Evolutionary conservation across 2,329 filamentous ascomycete genomes (phyloP), one percentile per base, ranked within the genome.

Genomic region (Boeremia lycopersici): DNA sequence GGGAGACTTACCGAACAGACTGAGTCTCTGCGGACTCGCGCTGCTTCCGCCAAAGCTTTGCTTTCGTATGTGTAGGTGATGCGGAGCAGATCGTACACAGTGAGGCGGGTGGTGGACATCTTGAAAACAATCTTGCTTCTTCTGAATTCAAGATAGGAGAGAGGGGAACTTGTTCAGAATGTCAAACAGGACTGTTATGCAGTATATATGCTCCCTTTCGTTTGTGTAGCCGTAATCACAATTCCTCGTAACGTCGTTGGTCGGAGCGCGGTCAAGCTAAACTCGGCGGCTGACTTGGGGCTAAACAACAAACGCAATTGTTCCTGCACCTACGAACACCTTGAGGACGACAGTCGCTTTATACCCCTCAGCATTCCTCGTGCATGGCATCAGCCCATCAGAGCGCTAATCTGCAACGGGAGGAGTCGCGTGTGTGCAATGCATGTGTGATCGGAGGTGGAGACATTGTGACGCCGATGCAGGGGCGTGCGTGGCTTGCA

Each of bases 41-140:
- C 59, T 43, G 62, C 57, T 30, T 56, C 58, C 43, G 65, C 61
- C 10, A 63, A 38, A 8, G 64, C 64, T 40, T 60, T 63, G n/a
- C 64, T 59, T 52, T 73, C 70, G 47, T 73, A 73, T 1, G 63
- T 67, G 45, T 71, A 71, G 17, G 70, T 71, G 53, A 73, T 71
- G 57, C 70, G 70, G 13, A 73, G 62, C 9, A 73, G 55, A 38
- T 73, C 70, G 58, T 72, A 61, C 38, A 73, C 54, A 8, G 68
- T 63, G 4, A 73, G 51, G 49, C 64, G 64, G n/a, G 56, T 65
- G 5, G 70, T 73, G 56, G 70, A 72, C 70, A 73, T 73, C 11
- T 28, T 50, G 23, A 29, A 23, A 3, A 17, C 7, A 8, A 15
- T 12, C 11, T n/a, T 11, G 25, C 23, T 31, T 12, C 26, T 33